Evolutionary conservation across 805 yeast species (phyloP).

Genomic region (Zygoascus bituminiphila): DNA sequence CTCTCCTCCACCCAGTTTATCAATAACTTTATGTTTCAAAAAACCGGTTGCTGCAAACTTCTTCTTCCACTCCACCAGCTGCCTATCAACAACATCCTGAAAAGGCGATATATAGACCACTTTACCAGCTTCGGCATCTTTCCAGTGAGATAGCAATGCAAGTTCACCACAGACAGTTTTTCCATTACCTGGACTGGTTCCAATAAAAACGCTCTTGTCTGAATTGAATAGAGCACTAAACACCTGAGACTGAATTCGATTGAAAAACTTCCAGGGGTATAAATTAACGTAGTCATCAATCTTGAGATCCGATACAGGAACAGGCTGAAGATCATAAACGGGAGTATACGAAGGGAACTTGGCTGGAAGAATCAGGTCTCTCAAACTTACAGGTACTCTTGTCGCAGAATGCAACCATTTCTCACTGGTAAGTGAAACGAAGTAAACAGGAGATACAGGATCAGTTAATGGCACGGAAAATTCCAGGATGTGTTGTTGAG

Average conservation of each 20-base stretch:
- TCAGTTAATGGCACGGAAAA: constrained; percentile 54
- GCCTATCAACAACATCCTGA: constrained; percentile 45
- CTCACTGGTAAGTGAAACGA: constrained; percentile 66
- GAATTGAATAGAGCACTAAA: constrained; percentile 52
- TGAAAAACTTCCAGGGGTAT: constrained; percentile 50
- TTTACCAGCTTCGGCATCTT: constrained; percentile 51
- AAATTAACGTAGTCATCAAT: constrained; percentile 39
- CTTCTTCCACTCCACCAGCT: constrained; percentile 42
- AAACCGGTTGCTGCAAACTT: constrained; percentile 18
- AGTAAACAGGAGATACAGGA: constrained; percentile 61
- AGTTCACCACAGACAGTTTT: constrained; percentile 65
- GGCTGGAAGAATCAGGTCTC: constrained; percentile 47
- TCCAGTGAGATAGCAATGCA: constrained; percentile 68
- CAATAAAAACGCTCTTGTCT: constrained; percentile 54
- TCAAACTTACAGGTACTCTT: constrained; percentile 51
- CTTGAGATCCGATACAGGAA: constrained; percentile 43
- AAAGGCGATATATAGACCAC: constrained; percentile 64
- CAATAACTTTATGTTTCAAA: constrained; percentile 51
- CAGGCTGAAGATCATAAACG: constrained; percentile 42
- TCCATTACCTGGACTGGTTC: constrained; percentile 70
- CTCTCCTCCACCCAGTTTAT: constrained; percentile 49
- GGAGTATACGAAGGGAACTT: constrained; percentile 56
- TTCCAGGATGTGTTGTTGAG: constrained; percentile 49
- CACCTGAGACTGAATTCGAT: constrained; percentile 65
- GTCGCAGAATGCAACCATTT: constrained; percentile 75